Evolutionary conservation across 495 filamentous ascomycete species (phyloP), one percentile per base, ranked within the genome.

Genomic region (Annulohypoxylon nitens): DNA sequence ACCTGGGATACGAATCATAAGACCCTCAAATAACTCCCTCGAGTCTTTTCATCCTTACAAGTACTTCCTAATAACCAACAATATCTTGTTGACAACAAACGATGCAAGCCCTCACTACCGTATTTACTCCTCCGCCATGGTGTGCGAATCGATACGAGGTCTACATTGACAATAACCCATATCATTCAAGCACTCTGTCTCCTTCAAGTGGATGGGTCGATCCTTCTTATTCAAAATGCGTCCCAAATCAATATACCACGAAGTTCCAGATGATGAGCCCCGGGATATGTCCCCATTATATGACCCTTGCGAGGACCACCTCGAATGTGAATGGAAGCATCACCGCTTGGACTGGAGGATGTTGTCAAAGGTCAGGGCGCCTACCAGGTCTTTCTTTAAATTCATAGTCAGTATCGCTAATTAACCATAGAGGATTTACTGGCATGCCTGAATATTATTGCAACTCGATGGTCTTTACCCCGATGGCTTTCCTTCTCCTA

Each of bases 181-280:
- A 23, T 11, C 67, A 67, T 16, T 75, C 69, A 0, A 76, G 74
- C 61, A 75, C 58, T 20, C 23, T 66, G 25, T 65, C 70, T 3
- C 73, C 70, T 14, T 61, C 70, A 16, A 76, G 74, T 23, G 74
- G 74, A 23, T 78, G 70, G 74, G 36, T 54, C n/a, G 74, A 76
- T 25, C 74, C 73, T 26, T 76, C 71, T 0, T 78, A 74, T 55
- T 72, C 74, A 34, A 47, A 73, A 70, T 76, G 74, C 26, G 57
- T 76, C 0, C 76, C 74, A 9, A 67, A 48, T 3, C 74, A 76
- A 33, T 74, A 73, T 62, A 74, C 64, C 1, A 34, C 37, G 9
- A 50, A 37, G 9, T 48, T 45, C 7, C 65, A 73, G 33, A 76
- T 69, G n/a, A 61, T 76, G 8, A 78, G 76, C 14, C 74, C 71